Base-by-base conservation (phyloP, 2,329 filamentous ascomycete species). In the Cephalotrichum gorgonifer region DNA sequence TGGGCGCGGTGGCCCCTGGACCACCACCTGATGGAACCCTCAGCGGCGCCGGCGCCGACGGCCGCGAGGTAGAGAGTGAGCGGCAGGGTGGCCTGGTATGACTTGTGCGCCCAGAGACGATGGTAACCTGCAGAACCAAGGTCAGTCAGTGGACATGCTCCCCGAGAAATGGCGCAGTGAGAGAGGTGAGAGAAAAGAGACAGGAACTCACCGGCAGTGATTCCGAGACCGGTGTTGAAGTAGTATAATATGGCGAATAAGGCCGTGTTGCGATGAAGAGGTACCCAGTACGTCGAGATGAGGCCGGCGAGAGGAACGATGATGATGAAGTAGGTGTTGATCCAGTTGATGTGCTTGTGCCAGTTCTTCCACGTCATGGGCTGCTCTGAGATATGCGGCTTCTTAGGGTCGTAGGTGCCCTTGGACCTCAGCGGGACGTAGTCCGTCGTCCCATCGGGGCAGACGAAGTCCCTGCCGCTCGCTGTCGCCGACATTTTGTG, bases 261-360 rank as follows among this genome's bases (percentile, higher is more conserved):
- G 54, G 80, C 76, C 3, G 88, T 94, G 68, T 87, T 81, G 55
- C 74, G 66, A 45, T 79, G 73, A 30, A 91, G 70, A 50, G 88
- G 87, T 43, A 88, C 84, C 83, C 85, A 95, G 69, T 86, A 81
- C 47, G 88, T 76, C 49, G 80, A 76, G 57, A 93, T 67, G 62
- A 85, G 77, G 54, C 89, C 89, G 51, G 78, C 73, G 44, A 90
- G 53, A 39, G 90, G 89, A 43, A 95, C 76, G 56, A 85, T 74
- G 55, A 94, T 67, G 64, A 95, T 91, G 64, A 95, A 78, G 54
- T 75, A 77, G 54, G 87, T 83, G 67, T 95, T 95, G 56, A 95
- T 76, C 88, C 89, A 95, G 76, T 95, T 89, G 73, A 95, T 78
- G 64, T 95, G 89, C 71, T 90, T 85, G 71, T 89, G 83, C 86